These are phyloP conservation scores for Cercospora sp. DNA, from an alignment of 2,329 filamentous ascomycete species.

Conservation along the genomic window DNA sequence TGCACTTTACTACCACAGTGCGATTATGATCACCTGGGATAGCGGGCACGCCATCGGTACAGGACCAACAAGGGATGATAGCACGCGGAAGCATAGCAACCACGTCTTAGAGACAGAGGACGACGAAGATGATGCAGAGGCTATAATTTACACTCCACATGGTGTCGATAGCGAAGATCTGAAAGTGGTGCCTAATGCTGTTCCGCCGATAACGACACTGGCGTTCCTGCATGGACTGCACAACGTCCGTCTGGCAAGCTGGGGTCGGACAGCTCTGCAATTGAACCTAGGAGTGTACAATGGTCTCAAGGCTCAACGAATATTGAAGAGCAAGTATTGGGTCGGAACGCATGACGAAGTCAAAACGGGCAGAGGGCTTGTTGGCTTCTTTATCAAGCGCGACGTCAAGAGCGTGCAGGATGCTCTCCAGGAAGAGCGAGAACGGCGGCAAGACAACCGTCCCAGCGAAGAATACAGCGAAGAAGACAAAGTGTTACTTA, in stretches of 20 bases:
- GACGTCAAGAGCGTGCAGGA: constrained; percentile 48
- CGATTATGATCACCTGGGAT: constrained; percentile 60
- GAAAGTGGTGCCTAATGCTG: constrained; percentile 45
- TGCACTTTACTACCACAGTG: constrained; percentile 62
- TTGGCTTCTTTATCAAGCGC: constrained; percentile 52
- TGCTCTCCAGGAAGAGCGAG: constrained; percentile 51
- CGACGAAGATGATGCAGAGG: constrained; percentile 50
- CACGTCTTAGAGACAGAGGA: constrained; percentile 25
- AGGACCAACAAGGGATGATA: constrained; percentile 7
- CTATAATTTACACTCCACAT: constrained; percentile 65
- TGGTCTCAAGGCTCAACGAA: constrained; percentile 57
- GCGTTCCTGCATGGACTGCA: constrained; percentile 66
- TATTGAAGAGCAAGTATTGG: constrained; percentile 62
- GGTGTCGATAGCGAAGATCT: constrained; percentile 55
- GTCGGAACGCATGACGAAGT: constrained; percentile 66
- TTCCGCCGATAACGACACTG: constrained; percentile 54
- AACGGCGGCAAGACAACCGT: constrained; percentile 41
- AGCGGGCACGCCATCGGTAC: constrained; percentile 27
- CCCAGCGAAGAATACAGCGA: constrained; percentile 40
- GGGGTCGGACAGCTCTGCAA: constrained; percentile 49
- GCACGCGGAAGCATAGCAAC: constrained; percentile 22
- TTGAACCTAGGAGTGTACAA: constrained; percentile 66
- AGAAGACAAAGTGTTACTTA: constrained; percentile 36
- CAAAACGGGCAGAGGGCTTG: constrained; percentile 60
- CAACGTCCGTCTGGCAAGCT: constrained; percentile 54